Evolutionary conservation across 306 rosid species (phyloP), one percentile per base, ranked within the genome.

Genomic region (Arachis hypogaea): DNA sequence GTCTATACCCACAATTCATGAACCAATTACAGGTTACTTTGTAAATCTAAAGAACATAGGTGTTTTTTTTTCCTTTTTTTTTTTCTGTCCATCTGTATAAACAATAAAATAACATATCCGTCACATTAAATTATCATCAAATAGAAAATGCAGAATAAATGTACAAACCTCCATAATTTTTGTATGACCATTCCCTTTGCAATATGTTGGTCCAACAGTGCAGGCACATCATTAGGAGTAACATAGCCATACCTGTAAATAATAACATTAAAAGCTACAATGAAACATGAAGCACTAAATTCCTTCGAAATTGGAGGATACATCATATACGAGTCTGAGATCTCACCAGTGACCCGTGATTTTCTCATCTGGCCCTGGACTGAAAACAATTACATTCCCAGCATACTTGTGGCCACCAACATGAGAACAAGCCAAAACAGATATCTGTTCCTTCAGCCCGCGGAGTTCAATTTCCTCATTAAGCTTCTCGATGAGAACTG

Each of bases 401-500:
- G 97, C 96, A 86, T 87, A 92, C 79, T 92, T 92, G 70, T 92
- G 97, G 38, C 96, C 97, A 8, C 97, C 93, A 63, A 92, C 7
- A 73, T 92, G 97, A 69, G 97, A 89, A 77, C 93, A 92, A 1
- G 93, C 83, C 57, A 45, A 60, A 55, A 92, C 93, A 73, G 82
- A 75, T 28, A 89, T 81, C 78, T 84, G 87, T 79, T 81, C 85
- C 65, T 76, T 85, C 68, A 89, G 63, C 47, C 90, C 97, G 18
- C 93, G 86, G 4, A 67, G 64, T 66, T 76, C 86, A 72, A 85
- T 80, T 87, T 89, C 92, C 61, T 80, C 88, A 4, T 80, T 81
- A 18, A 89, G 69, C 82, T 89, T 89, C 12, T 82, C 83, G 28
- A 89, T 85, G 9, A 92, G 89, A 84, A 74, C 79, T 2, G 97